Evolutionary conservation across 179 eudicot genomes (phyloP).

Genomic region (Beta corolliflora): DNA sequence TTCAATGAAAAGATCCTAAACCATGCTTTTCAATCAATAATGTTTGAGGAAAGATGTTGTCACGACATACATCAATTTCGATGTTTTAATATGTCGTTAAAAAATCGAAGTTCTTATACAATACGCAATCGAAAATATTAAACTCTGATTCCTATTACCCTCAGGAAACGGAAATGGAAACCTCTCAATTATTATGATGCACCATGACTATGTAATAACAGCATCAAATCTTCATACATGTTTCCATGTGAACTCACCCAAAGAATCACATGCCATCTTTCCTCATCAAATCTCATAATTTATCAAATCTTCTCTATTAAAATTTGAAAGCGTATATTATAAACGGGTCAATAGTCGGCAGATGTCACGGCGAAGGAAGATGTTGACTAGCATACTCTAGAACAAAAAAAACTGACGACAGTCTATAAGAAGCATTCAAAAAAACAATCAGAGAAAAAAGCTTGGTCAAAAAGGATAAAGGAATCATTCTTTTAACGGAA

Average conservation of each 20-base stretch:
- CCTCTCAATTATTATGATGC: slow-evolving; percentile 23
- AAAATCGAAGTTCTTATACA: neutral
- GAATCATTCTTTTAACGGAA: slow-evolving; percentile 42
- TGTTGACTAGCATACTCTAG: slow-evolving; percentile 31
- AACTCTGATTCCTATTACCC: slow-evolving; percentile 17
- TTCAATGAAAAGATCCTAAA: slow-evolving; percentile 18
- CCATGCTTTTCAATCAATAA: slow-evolving; percentile 1
- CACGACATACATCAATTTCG: slow-evolving; percentile 16
- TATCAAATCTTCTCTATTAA: slow-evolving; percentile 30
- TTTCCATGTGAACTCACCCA: slow-evolving; percentile 55
- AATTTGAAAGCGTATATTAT: neutral
- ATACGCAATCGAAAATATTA: slow-evolving; percentile 21
- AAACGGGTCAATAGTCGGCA: neutral
- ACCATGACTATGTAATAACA: slow-evolving; percentile 27
- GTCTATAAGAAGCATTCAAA: slow-evolving; percentile 24
- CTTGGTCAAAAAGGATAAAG: slow-evolving; percentile 34
- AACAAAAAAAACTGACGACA: slow-evolving; percentile 25
- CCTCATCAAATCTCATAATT: slow-evolving; percentile 31
- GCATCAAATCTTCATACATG: slow-evolving; percentile 43
- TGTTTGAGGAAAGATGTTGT: neutral
- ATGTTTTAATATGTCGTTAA: slow-evolving; percentile 24
- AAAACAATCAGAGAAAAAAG: slow-evolving; percentile 21
- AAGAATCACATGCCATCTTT: slow-evolving; percentile 40
- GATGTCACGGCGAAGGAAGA: slow-evolving; percentile 25
- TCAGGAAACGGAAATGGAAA: neutral